Base-by-base conservation (phyloP, 495 filamentous ascomycete species). In the Trichocladium uniseriatum region DNA sequence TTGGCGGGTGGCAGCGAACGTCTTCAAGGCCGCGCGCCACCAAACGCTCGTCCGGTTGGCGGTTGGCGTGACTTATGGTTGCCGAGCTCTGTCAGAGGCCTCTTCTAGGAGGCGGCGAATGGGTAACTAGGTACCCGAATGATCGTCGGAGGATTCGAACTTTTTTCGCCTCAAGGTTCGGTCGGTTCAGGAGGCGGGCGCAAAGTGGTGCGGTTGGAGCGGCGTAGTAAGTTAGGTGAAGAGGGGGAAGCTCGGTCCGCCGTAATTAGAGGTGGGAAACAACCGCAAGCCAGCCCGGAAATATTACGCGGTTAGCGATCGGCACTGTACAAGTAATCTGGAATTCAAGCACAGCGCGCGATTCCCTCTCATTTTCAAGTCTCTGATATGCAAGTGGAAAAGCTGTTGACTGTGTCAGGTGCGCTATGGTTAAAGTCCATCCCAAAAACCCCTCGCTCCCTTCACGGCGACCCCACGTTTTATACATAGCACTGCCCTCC, bases 321-420 rank as follows among this genome's bases (percentile, higher is more conserved):
- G 45, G 27, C 42, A 44, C 42, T 44, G 42, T 35, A 44, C 18
- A n/a, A n/a, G n/a, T n/a, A n/a, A n/a, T n/a, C n/a, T n/a, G n/a
- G 42, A 44, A 44, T 44, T 29, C 10, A n/a, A 24, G 27, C 9
- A 0, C 18, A 43, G 22, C 42, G 31, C 10, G 5, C 10, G 24
- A 27, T 27, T 27, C 8, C 24, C 24, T 27, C 4, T 27, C 8
- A 8, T 27, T 8, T 27, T 27, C 8, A 27, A 3, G n/a, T n/a
- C n/a, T n/a, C n/a, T n/a, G n/a, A n/a, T n/a, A n/a, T n/a, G n/a
- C n/a, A n/a, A n/a, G n/a, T n/a, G n/a, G n/a, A n/a, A n/a, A n/a
- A n/a, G n/a, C n/a, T n/a, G n/a, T n/a, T n/a, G n/a, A n/a, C n/a
- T n/a, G n/a, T n/a, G n/a, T n/a, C n/a, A n/a, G n/a, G n/a, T n/a